Conservation (phyloP, 2,329 filamentous ascomycete genomes). For the Coleophoma crateriformis region DNA sequence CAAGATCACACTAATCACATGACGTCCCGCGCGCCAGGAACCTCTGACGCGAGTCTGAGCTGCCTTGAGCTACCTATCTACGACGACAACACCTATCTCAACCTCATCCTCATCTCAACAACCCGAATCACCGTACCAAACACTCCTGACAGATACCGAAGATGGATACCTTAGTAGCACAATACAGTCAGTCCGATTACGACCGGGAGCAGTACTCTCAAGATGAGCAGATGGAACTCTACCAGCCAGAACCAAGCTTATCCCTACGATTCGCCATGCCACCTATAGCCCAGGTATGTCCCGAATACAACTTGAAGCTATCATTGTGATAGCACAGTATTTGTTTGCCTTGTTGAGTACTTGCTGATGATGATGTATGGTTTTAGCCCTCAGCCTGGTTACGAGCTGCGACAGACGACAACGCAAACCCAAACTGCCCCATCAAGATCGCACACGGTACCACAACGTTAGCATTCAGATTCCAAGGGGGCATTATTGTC, state of each 20-base stretch:
- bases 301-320: not conserved
- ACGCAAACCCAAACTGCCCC: conserved; percentile 91
- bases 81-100: conserved; percentile 16
- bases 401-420: conserved; percentile 93
- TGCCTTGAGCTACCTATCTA: conserved; percentile 22
- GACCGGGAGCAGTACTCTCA: conserved; percentile 62
- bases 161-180: conserved; percentile 92
- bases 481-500: conserved; percentile 97
- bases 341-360: not conserved
- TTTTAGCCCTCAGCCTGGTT: conserved; percentile 84
- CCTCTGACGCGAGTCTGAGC: conserved; percentile 17
- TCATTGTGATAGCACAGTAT: conserved; percentile 1
- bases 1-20: not conserved
- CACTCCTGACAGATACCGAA: conserved; percentile 11
- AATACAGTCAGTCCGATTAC: conserved; percentile 77
- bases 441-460: conserved; percentile 99
- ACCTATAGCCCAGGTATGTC: conserved; percentile 77
- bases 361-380: not conserved
- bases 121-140: conserved; percentile 5
- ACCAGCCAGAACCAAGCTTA: conserved; percentile 66
- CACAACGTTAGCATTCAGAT: conserved; percentile 95
- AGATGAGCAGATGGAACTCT: conserved; percentile 69
- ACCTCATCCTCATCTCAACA: conserved; percentile 4
- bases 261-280: conserved; percentile 94
- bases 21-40: not conserved